Base-by-base conservation (phyloP, 768 basidiomycete species). In the Lyophyllum semitale region DNA sequence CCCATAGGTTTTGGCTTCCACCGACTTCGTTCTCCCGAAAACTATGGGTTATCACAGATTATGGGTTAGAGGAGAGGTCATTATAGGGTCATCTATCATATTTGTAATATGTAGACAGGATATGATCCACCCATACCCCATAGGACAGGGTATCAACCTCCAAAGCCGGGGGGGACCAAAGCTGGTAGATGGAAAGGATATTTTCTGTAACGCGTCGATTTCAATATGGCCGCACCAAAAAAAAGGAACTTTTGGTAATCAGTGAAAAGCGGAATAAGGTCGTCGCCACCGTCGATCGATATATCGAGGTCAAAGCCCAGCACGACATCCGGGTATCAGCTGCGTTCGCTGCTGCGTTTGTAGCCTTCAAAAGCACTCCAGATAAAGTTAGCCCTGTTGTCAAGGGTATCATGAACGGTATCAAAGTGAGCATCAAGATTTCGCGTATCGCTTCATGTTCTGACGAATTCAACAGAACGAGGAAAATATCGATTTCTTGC, bases 351-450 rank as follows among this genome's bases (percentile, higher is more conserved):
- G 89, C 92, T 1, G 93, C 95, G 0, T 89, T 95, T 60, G 88
- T 99, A 12, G 89, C 94, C 8, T 85, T 98, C 59, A 81, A 83
- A 66, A 84, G 84, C 30, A 85, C 93, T 11, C 96, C 97, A 0
- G 85, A 93, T 57, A 98, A 97, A 73, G 87, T 98, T 58, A 96
- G 93, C 62, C 95, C 97, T 0, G 86, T 99, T 45, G 94, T 99
- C 41, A 95, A 95, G 69, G 93, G 92, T 22, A 87, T 98, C 53
- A 98, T 98, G 91, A 96, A 94, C 54, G 93, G 95, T 22, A 88
- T 98, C 77, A 98, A 97, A 84, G 95, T 93, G 49, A 40, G 82
- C 54, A 8, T 37, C 43, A 45, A 51, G 30, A n/a, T 17, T 40
- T 33, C 30, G 51, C 13, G 25, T 18, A 13, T 2, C 46, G 8